Percentiles rank a stretch among this genome's conserved stretches.
Conservation (phyloP, 495 filamentous ascomycete genomes). For the Penicillium waksmanii region DNA sequence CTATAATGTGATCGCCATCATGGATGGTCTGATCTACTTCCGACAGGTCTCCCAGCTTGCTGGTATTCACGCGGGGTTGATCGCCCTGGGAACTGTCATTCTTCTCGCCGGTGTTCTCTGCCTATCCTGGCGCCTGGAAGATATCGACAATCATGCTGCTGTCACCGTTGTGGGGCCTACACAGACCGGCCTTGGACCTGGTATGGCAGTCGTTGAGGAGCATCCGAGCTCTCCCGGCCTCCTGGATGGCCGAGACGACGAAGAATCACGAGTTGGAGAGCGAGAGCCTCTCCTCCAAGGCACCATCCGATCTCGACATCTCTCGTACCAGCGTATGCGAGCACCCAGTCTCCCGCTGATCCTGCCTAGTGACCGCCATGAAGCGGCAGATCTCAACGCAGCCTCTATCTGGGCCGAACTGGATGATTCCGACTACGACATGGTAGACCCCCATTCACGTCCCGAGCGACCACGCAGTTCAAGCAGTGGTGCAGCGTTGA, state of each 20-base stretch:
- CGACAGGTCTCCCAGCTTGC: constrained; percentile 79
- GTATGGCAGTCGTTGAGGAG: constrained; percentile 49
- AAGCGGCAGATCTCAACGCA: constrained; percentile 41
- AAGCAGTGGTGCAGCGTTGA: constrained; percentile 27
- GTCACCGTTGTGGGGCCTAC: constrained; percentile 42
- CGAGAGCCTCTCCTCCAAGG: constrained; percentile 43
- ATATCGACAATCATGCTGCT: constrained; percentile 61
- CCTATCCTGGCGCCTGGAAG: constrained; percentile 89
- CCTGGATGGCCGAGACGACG: constrained; percentile 33
- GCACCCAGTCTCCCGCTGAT: constrained; percentile 45
- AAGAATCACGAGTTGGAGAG: constrained; percentile 41
- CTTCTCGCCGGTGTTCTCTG: constrained; percentile 87
- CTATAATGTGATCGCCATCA: constrained; percentile 98
- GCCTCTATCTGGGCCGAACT: constrained; percentile 57
- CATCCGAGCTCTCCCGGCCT: constrained; percentile 28
- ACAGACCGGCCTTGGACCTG: constrained; percentile 47
- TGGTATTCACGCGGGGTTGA: constrained; percentile 75
- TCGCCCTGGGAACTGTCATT: constrained; percentile 84
- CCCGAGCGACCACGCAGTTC: constrained; percentile 35
- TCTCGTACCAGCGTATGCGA: constrained; percentile 32
- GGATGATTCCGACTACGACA: constrained; percentile 48
- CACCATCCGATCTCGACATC: constrained; percentile 20
- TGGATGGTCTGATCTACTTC: constrained; percentile 98
- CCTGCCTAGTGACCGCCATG: constrained; percentile 29
- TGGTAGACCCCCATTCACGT: constrained; percentile 19